phyloP scores from a whole-genome alignment of 129 eudicot species.

The Cynara cardunculus region DNA sequence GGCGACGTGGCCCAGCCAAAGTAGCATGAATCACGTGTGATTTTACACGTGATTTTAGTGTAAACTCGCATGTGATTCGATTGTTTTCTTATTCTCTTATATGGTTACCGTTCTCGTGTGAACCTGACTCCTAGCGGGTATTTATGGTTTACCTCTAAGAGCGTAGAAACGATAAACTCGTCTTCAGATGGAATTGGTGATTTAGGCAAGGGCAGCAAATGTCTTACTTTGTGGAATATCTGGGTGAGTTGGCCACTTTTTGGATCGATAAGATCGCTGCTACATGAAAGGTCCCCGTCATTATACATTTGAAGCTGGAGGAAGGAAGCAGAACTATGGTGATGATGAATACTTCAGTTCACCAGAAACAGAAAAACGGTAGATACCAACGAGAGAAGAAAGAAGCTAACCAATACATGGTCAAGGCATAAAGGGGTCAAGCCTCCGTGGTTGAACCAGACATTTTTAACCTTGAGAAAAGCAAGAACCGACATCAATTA shows the following conservation, averaged over 20 bases:
- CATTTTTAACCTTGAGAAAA: slow-evolving; percentile 24
- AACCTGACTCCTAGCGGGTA: neutral
- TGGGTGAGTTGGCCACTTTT: slow-evolving; percentile 43
- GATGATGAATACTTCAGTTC: neutral
- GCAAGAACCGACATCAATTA: neutral
- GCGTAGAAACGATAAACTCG: slow-evolving; percentile 38
- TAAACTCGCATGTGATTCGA: too few relatives aligned
- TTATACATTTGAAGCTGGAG: slow-evolving; percentile 79
- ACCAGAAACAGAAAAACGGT: neutral
- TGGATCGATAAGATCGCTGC: slow-evolving; percentile 42
- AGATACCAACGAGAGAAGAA: neutral
- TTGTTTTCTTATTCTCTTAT: too few relatives aligned
- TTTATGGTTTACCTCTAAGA: slow-evolving; percentile 43
- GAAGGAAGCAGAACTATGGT: neutral
- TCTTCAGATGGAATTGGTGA: slow-evolving; percentile 39
- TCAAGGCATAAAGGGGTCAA: slow-evolving; percentile 75
- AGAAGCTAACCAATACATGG: slow-evolving; percentile 54
- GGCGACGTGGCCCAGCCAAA: too few relatives aligned
- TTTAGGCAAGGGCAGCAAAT: slow-evolving; percentile 29
- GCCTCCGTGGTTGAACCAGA: slow-evolving; percentile 79
- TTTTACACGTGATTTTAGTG: too few relatives aligned
- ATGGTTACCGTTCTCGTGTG: too few relatives aligned
- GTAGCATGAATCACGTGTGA: too few relatives aligned
- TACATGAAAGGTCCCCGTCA: slow-evolving; percentile 48
- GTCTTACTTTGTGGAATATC: slow-evolving; percentile 42